Conservation (phyloP, 1,139 yeast genomes). For the Nematodospora anomalae region DNA sequence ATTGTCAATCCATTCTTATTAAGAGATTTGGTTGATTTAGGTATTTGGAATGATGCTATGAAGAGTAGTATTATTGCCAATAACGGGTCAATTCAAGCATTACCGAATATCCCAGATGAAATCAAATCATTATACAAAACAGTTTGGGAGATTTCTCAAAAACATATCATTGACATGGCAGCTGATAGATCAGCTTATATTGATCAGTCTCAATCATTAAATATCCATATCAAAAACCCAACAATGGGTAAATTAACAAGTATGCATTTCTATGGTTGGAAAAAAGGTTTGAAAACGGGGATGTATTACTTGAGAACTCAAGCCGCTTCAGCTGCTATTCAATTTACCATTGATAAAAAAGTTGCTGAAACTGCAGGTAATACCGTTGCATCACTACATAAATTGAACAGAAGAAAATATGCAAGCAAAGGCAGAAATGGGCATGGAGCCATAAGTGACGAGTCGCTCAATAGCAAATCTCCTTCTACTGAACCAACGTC, state of each 20-base stretch:
- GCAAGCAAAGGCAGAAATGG: slow-evolving; percentile 26
- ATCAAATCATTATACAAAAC: slow-evolving; percentile 55
- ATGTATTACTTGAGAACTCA: slow-evolving; percentile 64
- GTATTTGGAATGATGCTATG: slow-evolving; percentile 55
- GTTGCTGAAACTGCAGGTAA: slow-evolving; percentile 46
- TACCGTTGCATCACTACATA: slow-evolving; percentile 53
- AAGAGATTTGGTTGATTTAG: slow-evolving; percentile 54
- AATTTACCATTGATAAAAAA: slow-evolving; percentile 53
- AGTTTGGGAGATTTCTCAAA: slow-evolving; percentile 63
- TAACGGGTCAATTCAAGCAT: slow-evolving; percentile 56
- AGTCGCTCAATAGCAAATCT: slow-evolving; percentile 30
- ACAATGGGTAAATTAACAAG: slow-evolving; percentile 60
- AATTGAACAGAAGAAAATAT: slow-evolving; percentile 56
- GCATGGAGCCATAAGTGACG: slow-evolving; percentile 27
- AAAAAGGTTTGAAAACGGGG: slow-evolving; percentile 63
- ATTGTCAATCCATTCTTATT: slow-evolving; percentile 58
- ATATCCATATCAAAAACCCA: slow-evolving; percentile 54
- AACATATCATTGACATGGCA: slow-evolving; percentile 57
- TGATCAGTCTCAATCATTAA: slow-evolving; percentile 62
- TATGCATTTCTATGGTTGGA: slow-evolving; percentile 64
- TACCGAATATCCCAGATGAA: slow-evolving; percentile 51
- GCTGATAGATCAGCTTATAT: slow-evolving; percentile 61
- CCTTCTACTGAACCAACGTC: slow-evolving; percentile 52
- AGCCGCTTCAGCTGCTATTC: slow-evolving; percentile 63
- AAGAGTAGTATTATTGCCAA: slow-evolving; percentile 52